Conservation (phyloP, 2,329 filamentous ascomycete species). For the Pseudocercospora cruenta region DNA sequence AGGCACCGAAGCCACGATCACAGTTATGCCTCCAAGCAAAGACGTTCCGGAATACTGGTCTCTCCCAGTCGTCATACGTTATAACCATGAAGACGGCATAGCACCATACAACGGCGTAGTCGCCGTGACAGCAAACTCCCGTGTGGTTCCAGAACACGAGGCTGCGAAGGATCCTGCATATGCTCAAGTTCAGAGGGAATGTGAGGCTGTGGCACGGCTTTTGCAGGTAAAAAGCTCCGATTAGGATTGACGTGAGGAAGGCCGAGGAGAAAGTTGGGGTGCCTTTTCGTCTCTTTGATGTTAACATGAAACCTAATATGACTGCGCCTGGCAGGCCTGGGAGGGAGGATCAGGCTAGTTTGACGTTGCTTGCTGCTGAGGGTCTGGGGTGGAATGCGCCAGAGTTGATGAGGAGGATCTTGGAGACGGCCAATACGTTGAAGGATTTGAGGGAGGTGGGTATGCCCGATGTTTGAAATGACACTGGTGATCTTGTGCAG, state of each 20-base stretch:
- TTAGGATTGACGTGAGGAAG: slow-evolving; percentile 53
- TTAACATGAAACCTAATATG: slow-evolving; percentile 59
- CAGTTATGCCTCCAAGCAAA: slow-evolving; percentile 54
- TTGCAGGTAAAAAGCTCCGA: slow-evolving; percentile 50
- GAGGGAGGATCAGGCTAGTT: slow-evolving; percentile 53
- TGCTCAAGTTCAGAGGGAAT: slow-evolving; percentile 42
- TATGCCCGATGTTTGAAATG: neutral
- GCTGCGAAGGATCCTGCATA: slow-evolving; percentile 41
- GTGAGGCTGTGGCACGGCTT: slow-evolving; percentile 45
- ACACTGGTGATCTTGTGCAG: too few relatives aligned
- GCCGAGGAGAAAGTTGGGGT: slow-evolving; percentile 35
- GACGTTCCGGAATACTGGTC: slow-evolving; percentile 45
- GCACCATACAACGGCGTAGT: slow-evolving; percentile 56
- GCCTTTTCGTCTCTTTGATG: slow-evolving; percentile 54
- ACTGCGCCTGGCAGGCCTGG: slow-evolving; percentile 54
- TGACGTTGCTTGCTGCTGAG: slow-evolving; percentile 50
- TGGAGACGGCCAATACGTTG: slow-evolving; percentile 28
- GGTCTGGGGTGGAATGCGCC: slow-evolving; percentile 50
- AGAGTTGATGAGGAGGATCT: slow-evolving; percentile 43
- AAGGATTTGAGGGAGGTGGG: slow-evolving; percentile 11
- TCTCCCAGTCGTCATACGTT: slow-evolving; percentile 51
- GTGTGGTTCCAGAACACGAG: slow-evolving; percentile 42
- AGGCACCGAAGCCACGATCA: slow-evolving; percentile 56
- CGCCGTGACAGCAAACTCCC: slow-evolving; percentile 54
- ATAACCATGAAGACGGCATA: slow-evolving; percentile 53